phyloP scores from a whole-genome alignment of 108 stramenopile genomes.

The Licmophora abbreviata region DNA sequence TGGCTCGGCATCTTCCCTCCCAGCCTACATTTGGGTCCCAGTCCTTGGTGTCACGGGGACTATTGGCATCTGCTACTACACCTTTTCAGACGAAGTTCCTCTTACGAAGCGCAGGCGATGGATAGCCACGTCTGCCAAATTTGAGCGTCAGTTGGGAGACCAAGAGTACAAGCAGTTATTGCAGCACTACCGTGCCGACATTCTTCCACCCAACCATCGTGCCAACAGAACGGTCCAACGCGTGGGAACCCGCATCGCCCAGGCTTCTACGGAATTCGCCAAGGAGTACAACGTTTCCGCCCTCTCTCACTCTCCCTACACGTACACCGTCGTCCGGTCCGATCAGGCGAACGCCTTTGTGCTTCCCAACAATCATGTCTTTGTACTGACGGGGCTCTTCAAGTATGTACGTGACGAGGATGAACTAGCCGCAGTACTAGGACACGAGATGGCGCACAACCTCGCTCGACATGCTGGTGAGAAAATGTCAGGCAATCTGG shows the following conservation, averaged over 20 bases:
- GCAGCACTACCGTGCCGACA: conserved; percentile 26
- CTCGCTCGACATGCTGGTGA: conserved; percentile 80
- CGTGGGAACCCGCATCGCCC: conserved; percentile 66
- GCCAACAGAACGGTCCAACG: conserved; percentile 56
- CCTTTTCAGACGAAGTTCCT: conserved; percentile 56
- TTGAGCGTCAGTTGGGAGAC: conserved; percentile 49
- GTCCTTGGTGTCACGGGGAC: conserved; percentile 21
- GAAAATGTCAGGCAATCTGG: conserved; percentile 39
- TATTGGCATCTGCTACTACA: conserved; percentile 35
- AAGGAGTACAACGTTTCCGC: conserved; percentile 7
- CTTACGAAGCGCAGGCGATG: conserved; percentile 63
- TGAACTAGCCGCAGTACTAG: conserved; percentile 72
- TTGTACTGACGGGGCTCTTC: conserved; percentile 71
- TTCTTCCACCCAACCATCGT: conserved; percentile 57
- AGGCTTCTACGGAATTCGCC: conserved; percentile 32
- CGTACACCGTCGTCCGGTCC: conserved; percentile 69
- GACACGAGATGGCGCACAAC: conserved; percentile 64
- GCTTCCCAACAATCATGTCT: conserved; percentile 77
- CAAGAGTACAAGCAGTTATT: conserved; percentile 49
- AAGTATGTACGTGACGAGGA: conserved; percentile 65
- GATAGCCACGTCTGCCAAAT: conserved; percentile 50
- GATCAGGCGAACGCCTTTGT: conserved; percentile 80
- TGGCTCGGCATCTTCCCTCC: conserved; percentile 13
- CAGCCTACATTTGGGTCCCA: conserved; percentile 34
- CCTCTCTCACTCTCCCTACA: conserved; percentile 27